Base-by-base conservation (phyloP, 805 yeast genomes). In the Candida cerambycidarum region DNA sequence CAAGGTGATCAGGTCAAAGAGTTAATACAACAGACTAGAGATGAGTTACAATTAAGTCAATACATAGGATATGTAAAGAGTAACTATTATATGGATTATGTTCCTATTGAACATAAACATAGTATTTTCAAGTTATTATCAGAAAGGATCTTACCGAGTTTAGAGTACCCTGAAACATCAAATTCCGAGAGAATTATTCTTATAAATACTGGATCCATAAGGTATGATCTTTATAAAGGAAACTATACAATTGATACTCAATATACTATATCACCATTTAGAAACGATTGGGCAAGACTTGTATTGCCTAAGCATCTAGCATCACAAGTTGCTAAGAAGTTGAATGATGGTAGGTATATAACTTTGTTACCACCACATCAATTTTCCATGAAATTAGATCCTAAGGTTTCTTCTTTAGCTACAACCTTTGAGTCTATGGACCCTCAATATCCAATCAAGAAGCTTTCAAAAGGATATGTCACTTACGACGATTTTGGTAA, bases 141-240 rank as follows among this genome's bases (percentile, higher is more conserved):
- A 34, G 63, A 68, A 1, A 62, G 75, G 16, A 76, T 89, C 5
- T 62, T 90, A 43, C 80, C 80, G 7, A 60, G 67, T 12, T 57
- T 75, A 47, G 51, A 54, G 24, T 32, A n/a, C n/a, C 28, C 32
- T 11, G 16, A 33, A 5, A 27, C 29, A 9, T 63, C 69, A n/a
- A 42, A 48, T 2, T 41, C 53, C n/a, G 65, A 47, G 53, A 57
- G 62, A 48, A 67, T 82, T 21, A 75, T 89, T 18, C 64, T 86
- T 34, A 78, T 87, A 46, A 92, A 92, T 59, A 85, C 96, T 0
- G 97, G 97, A 1, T 83, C 96, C 4, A 76, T 90, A 2, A 75
- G 97, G 41, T 92, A 87, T 57, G 97, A 90, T 61, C 63, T 90
- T 35, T 85, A 84, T 65, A 78, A 82, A 57, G 98, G 97, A 0